Evolutionary conservation across 2,329 filamentous ascomycete genomes (phyloP).

Genomic region (Chaetothyriales sp.): DNA sequence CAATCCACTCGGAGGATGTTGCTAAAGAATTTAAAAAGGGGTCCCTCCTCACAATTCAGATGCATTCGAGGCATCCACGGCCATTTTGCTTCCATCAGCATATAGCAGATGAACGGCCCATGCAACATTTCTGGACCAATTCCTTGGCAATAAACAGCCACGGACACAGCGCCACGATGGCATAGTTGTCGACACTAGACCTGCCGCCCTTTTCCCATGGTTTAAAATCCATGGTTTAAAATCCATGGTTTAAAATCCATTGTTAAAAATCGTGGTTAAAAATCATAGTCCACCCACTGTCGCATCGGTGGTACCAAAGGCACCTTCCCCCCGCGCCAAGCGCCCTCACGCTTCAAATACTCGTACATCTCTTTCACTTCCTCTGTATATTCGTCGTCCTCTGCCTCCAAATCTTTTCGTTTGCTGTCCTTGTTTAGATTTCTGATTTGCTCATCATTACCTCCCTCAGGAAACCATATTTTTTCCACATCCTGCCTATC

Average conservation of each 20-base stretch:
- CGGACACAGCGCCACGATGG: neutral
- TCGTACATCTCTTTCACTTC: conserved; percentile 50
- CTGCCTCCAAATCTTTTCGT: conserved; percentile 20
- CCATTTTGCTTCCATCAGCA: neutral
- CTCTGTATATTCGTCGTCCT: conserved; percentile 45
- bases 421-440: conserved; percentile 38
- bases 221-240: conserved; percentile 60
- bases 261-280: too few relatives aligned
- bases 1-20: neutral
- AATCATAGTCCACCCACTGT: conserved; percentile 62
- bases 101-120: neutral
- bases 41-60: neutral
- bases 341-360: conserved; percentile 49
- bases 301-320: conserved; percentile 64
- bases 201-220: neutral
- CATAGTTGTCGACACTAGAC: neutral
- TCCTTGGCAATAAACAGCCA: too few relatives aligned
- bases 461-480: conserved; percentile 61
- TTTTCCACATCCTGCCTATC: conserved; percentile 46
- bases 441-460: conserved; percentile 36
- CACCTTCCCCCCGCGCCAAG: conserved; percentile 56
- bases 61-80: neutral
- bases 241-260: too few relatives aligned
- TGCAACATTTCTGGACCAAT: neutral
- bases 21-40: neutral